Evolutionary conservation across 2,329 filamentous ascomycete genomes (phyloP).

Genomic region (Penicillium sp.): DNA sequence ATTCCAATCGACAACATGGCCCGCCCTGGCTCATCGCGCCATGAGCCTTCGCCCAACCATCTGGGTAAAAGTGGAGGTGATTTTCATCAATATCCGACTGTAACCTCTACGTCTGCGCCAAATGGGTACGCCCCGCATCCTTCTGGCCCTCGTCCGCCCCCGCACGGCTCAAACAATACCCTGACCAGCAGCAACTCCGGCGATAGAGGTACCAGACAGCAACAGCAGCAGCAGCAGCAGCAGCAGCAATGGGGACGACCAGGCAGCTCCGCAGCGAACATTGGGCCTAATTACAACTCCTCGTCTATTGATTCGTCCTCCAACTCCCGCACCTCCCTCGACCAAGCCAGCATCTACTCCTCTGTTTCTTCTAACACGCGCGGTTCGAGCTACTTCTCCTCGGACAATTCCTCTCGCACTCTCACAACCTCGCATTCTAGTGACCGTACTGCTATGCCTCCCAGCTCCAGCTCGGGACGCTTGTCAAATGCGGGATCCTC

Average conservation of each 20-base stretch:
- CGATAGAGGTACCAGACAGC: conserved; percentile 67
- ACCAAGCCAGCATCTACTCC: conserved; percentile 66
- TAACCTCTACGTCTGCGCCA: conserved; percentile 57
- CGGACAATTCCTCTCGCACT: conserved; percentile 52
- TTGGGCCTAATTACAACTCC: conserved; percentile 56
- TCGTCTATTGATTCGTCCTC: conserved; percentile 56
- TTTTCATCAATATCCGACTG: conserved; percentile 84
- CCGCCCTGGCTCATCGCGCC: conserved; percentile 60
- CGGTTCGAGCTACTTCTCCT: conserved; percentile 56
- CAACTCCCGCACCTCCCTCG: conserved; percentile 59
- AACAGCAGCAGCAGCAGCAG: conserved; percentile 78
- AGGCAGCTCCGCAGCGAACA: conserved; percentile 56
- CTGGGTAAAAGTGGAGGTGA: conserved; percentile 74
- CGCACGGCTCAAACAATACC: conserved; percentile 56
- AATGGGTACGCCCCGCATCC: conserved; percentile 56
- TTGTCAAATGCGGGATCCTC: conserved; percentile 33
- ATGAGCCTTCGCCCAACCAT: conserved; percentile 78
- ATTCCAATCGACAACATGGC: conserved; percentile 72
- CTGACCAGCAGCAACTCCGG: conserved; percentile 71
- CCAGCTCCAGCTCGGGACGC: conserved; percentile 29
- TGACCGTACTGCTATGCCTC: conserved; percentile 34
- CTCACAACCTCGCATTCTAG: conserved; percentile 39
- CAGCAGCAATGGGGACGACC: conserved; percentile 72
- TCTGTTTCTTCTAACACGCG: conserved; percentile 59
- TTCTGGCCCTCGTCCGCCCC: conserved; percentile 62